Evolutionary conservation across 1,284 basidiomycete species (phyloP), one percentile per base, ranked within the genome.

Genomic region (Irpex rosettiformis): DNA sequence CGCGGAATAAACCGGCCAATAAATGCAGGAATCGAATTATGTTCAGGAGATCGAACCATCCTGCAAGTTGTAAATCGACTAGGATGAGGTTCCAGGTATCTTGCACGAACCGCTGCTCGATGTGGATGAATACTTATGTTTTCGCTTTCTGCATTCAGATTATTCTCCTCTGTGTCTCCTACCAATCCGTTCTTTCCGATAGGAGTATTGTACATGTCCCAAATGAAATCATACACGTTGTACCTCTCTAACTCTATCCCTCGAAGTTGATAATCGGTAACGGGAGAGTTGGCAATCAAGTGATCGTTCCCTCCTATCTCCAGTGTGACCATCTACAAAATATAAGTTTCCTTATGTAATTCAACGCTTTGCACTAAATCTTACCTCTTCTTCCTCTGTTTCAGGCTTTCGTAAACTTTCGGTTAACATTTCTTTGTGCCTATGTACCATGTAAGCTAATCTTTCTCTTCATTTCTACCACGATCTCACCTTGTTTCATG

Each of bases 11-110:
- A 73, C 8, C 16, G 55, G 0, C 74, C 75, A 22, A 76, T 64
- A 58, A 77, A 59, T 27, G 59, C 59, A 2, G 76, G 72, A 0
- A 77, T 37, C 0, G 61, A 75, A 29, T 73, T 65, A 59, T 78
- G 75, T 1, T 58, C 61, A 8, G n/a, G 11, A 3, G 30, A n/a
- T n/a, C 61, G 63, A 0, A 61, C 57, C 49, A 77, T 57, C 0
- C 72, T 62, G 18, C 61, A 62, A 6, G 56, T 52, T 13, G 47
- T 61, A 1, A 40, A 40, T 27, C 57, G 48, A 11, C 64, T 65
- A 8, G 65, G 63, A 51, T 66, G 64, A 2, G 18, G 25, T 18
- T 21, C 2, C 1, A 59, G 55, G 55, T 68, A 69, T 0, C n/a
- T n/a, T n/a, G n/a, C n/a, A n/a, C n/a, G n/a, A n/a, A n/a, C n/a